These are phyloP conservation scores for Cyamopsis tetragonoloba DNA, from an alignment of 306 rosid genomes.

Conservation along the genomic window DNA sequence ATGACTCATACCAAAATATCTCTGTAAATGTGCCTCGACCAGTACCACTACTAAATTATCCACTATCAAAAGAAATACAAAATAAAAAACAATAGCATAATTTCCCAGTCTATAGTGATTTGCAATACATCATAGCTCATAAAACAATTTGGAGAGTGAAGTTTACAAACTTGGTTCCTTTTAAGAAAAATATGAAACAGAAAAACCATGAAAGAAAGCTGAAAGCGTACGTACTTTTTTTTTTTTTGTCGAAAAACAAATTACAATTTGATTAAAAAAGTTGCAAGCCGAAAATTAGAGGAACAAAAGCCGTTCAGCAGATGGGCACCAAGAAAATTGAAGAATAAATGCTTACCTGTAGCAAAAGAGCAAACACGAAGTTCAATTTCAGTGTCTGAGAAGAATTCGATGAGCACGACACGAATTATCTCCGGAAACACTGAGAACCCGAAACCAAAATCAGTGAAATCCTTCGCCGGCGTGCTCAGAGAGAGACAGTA, in stretches of 20 bases:
- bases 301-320: neutral
- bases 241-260: neutral
- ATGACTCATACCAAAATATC: constrained; percentile 6
- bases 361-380: neutral
- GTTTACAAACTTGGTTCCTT: neutral
- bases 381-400: constrained; percentile 10
- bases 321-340: neutral
- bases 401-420: constrained; percentile 9
- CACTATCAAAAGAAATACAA: neutral
- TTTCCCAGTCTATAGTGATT: neutral
- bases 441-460: constrained; percentile 15
- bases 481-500: neutral
- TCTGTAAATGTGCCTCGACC: neutral
- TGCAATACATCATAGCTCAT: neutral
- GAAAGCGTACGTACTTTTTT: neutral
- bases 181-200: neutral
- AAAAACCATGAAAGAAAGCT: neutral
- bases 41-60: neutral
- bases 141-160: neutral
- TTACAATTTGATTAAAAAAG: neutral
- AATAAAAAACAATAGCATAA: neutral
- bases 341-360: constrained; percentile 25
- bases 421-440: neutral
- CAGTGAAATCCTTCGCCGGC: neutral
- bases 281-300: constrained; percentile 3